Conservation (phyloP, 225 moss, liverwort and hornwort species). For the Rhytidiadelphus loreus region DNA sequence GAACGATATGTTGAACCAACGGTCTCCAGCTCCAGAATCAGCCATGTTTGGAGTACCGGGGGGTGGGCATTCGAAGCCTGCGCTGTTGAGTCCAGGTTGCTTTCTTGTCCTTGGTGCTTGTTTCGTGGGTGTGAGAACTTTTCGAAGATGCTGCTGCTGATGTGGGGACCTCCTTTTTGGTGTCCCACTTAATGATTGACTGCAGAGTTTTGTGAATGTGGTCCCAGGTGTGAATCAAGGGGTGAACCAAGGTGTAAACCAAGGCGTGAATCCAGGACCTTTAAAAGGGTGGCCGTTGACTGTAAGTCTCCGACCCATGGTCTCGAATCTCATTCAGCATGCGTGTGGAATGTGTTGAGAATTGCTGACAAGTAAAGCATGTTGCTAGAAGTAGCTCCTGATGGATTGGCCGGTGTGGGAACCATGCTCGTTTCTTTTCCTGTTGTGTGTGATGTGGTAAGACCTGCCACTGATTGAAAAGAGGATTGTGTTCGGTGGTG, state of each 20-base stretch:
- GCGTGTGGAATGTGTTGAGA: neutral
- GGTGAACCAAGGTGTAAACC: slow-evolving; percentile 55
- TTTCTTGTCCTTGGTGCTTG: neutral
- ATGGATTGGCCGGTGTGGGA: neutral
- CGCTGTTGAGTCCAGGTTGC: slow-evolving; percentile 88
- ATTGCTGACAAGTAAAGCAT: neutral
- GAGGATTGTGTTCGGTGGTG: neutral
- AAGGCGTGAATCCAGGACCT: slow-evolving; percentile 65
- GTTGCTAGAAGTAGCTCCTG: neutral
- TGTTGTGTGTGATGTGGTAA: neutral
- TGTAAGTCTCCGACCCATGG: slow-evolving; percentile 39
- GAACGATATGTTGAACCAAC: slow-evolving; percentile 73
- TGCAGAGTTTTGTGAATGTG: neutral
- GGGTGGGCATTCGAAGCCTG: slow-evolving; percentile 87
- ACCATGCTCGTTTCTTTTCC: neutral
- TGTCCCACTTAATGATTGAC: neutral
- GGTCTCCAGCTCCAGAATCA: slow-evolving; percentile 90
- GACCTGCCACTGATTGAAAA: neutral
- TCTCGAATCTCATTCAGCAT: neutral
- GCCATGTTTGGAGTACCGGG: slow-evolving; percentile 94
- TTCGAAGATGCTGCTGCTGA: neutral
- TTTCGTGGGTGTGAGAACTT: neutral
- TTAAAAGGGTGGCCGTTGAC: slow-evolving; percentile 93
- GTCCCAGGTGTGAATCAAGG: slow-evolving; percentile 62
- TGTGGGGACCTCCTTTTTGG: neutral